These are phyloP conservation scores for Parachaetomium inaequale DNA, from an alignment of 495 filamentous ascomycete genomes.

Conservation along the genomic window DNA sequence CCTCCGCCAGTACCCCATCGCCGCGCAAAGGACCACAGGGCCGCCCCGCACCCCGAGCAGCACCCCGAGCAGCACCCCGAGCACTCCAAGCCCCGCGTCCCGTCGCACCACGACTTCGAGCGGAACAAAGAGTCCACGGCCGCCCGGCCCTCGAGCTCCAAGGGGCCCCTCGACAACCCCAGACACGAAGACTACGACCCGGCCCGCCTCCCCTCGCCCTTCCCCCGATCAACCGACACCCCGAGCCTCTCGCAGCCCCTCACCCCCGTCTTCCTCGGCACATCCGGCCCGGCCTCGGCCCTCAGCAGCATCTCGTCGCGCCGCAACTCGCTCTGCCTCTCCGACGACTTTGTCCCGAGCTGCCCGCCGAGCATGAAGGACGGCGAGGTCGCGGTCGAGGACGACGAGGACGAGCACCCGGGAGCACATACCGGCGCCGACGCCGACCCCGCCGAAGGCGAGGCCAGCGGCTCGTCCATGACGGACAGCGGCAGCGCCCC, in stretches of 20 bases:
- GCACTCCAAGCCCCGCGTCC: neutral
- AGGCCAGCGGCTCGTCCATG: constrained; percentile 28
- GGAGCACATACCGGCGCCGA: constrained; percentile 32
- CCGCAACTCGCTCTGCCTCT: constrained; percentile 50
- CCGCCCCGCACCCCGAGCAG: neutral
- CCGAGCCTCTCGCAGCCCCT: constrained; percentile 44
- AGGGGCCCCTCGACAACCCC: neutral
- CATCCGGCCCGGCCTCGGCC: constrained; percentile 48
- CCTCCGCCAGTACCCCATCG: constrained; percentile 17
- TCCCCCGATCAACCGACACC: constrained; percentile 13
- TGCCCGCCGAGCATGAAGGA: constrained; percentile 36
- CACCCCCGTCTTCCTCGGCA: constrained; percentile 52
- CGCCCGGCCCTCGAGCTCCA: constrained; percentile 12
- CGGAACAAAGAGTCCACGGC: neutral
- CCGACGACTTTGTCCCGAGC: constrained; percentile 52
- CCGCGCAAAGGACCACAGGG: constrained; percentile 34
- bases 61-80: constrained; percentile 3
- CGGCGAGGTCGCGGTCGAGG: constrained; percentile 14
- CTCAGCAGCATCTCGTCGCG: constrained; percentile 51
- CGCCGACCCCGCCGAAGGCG: constrained; percentile 15
- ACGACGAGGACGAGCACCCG: constrained; percentile 41
- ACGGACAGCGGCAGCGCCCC: constrained; percentile 59
- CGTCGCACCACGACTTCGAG: constrained; percentile 12
- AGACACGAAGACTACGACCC: constrained; percentile 1
- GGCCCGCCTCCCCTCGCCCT: neutral